Conservation (phyloP, 345 rosid species). For the Melaleuca alternifolia region DNA sequence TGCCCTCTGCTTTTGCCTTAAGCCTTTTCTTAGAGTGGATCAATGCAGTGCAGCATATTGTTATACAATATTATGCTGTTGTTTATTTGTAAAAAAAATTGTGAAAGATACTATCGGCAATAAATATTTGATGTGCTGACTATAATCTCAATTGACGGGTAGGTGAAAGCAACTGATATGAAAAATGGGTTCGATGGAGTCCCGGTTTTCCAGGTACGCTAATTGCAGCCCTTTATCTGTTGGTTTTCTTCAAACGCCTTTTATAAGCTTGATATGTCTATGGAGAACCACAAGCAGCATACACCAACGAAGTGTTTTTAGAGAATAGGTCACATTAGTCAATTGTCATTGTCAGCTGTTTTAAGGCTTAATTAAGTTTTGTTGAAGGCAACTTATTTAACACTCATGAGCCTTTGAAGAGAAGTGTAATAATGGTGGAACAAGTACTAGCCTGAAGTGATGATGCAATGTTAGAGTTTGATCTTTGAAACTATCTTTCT, state of each 20-base stretch:
- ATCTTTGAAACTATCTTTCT: not conserved
- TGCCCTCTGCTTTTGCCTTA: not conserved
- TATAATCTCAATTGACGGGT: constrained; percentile 4
- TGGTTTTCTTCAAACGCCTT: too few species aligned
- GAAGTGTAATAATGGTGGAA: not conserved
- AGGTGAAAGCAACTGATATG: constrained; percentile 51
- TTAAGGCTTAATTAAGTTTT: not conserved
- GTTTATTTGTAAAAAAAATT: not conserved
- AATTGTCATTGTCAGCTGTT: not conserved
- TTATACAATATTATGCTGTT: not conserved
- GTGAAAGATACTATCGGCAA: not conserved
- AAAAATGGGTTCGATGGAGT: constrained; percentile 85
- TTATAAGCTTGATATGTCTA: not conserved
- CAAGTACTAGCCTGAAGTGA: not conserved
- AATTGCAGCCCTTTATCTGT: not conserved
- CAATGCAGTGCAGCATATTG: not conserved
- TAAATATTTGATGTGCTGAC: not conserved
- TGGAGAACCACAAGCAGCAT: not conserved
- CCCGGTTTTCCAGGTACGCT: constrained; percentile 85
- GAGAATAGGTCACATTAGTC: not conserved
- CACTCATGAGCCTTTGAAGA: not conserved
- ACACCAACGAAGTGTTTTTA: not conserved
- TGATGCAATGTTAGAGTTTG: not conserved
- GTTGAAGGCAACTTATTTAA: not conserved
- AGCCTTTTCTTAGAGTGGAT: not conserved